Percentiles rank a stretch among this genome's conserved stretches.
phyloP scores from a whole-genome alignment of 371 early-diverging fungal species.

The Mortierella sp. region DNA sequence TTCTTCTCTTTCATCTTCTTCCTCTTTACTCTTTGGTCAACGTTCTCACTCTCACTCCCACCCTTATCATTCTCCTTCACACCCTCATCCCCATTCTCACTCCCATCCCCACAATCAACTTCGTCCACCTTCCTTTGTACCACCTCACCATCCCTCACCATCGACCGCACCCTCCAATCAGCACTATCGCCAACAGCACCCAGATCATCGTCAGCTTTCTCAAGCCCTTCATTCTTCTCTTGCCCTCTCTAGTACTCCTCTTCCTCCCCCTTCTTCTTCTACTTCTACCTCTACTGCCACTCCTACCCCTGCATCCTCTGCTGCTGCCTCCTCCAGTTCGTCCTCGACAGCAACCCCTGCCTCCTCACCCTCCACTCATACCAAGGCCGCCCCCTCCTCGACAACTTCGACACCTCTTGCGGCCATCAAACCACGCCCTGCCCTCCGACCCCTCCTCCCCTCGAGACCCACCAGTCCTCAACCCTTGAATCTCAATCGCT shows the following conservation, averaged over 20 bases:
- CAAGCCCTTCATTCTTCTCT: slow-evolving; percentile 8
- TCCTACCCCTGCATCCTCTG: slow-evolving; percentile 23
- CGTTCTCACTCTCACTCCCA: not conserved
- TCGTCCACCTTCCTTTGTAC: slow-evolving; percentile 7
- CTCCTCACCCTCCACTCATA: slow-evolving; percentile 20
- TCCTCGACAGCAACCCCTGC: slow-evolving; percentile 16
- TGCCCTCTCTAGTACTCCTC: not conserved
- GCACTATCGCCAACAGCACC: slow-evolving; percentile 28
- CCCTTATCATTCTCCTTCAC: not conserved
- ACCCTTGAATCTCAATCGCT: slow-evolving; percentile 26
- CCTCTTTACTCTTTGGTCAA: slow-evolving; percentile 7
- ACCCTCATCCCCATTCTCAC: slow-evolving; percentile 8
- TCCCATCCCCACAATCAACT: slow-evolving; percentile 2
- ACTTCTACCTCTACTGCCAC: slow-evolving; percentile 20
- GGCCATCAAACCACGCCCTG: slow-evolving; percentile 46
- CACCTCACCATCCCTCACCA: slow-evolving; percentile 15
- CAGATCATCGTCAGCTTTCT: slow-evolving; percentile 13
- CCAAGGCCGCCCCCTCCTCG: slow-evolving; percentile 13
- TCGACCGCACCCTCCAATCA: slow-evolving; percentile 1
- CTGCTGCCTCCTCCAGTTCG: slow-evolving; percentile 3
- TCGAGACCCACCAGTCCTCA: slow-evolving; percentile 56
- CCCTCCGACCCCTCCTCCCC: slow-evolving; percentile 48
- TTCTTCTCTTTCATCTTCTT: slow-evolving; percentile 25
- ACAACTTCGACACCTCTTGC: slow-evolving; percentile 19
- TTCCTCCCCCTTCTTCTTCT: slow-evolving; percentile 12